Evolutionary conservation across 2,329 filamentous ascomycete species (phyloP).

Genomic region (Orbilia javanica): DNA sequence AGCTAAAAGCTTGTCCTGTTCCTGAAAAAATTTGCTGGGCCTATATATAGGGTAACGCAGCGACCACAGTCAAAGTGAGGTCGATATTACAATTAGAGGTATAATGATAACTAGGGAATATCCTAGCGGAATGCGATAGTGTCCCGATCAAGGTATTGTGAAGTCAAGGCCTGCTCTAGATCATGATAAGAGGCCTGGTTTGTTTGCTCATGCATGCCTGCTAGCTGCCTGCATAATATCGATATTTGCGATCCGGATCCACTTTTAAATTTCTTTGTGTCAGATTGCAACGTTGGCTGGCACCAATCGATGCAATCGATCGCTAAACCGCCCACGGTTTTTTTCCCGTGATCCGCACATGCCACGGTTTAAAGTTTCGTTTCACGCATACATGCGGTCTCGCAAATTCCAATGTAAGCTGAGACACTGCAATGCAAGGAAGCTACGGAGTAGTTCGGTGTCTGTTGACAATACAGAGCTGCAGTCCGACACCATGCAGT

Average conservation of each 20-base stretch:
- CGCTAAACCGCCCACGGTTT: not conserved
- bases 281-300: not conserved
- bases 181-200: not conserved
- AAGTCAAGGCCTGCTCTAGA: no score
- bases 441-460: not conserved
- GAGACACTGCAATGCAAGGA: not conserved
- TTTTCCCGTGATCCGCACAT: not conserved
- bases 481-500: conserved; percentile 14
- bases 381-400: not conserved
- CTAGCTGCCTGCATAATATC: not conserved
- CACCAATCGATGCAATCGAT: not conserved
- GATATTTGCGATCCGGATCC: not conserved
- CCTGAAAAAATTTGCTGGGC: no score
- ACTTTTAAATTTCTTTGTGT: not conserved
- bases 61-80: no score
- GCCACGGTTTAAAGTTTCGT: not conserved
- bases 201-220: not conserved
- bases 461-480: not conserved
- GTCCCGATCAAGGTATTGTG: no score
- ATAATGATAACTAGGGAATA: no score
- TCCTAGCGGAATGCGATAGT: no score
- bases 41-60: no score
- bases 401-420: conserved; percentile 7
- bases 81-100: no score
- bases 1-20: not conserved